phyloP scores from a whole-genome alignment of 495 filamentous ascomycete genomes.

The Terfezia claveryi region DNA sequence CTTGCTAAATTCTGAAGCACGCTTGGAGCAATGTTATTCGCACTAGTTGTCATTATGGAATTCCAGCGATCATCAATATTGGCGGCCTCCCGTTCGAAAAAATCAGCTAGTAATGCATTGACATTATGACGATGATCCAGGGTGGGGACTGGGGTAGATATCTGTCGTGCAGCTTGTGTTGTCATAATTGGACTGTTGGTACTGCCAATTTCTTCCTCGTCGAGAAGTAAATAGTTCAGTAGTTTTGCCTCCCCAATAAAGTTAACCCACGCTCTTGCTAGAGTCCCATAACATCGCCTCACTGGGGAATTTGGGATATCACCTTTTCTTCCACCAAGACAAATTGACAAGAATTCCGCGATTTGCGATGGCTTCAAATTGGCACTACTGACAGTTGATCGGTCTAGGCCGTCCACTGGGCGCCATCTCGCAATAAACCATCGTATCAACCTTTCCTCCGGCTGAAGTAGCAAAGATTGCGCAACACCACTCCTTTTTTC shows the following conservation, averaged over 20 bases:
- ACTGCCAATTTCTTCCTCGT: slow-evolving; percentile 11
- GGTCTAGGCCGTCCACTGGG: slow-evolving; percentile 19
- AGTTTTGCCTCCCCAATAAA: slow-evolving; percentile 19
- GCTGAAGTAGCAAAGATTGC: slow-evolving; percentile 38
- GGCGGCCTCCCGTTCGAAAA: background rate
- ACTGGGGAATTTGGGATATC: background rate
- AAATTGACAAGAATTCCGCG: background rate
- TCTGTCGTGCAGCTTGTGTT: background rate
- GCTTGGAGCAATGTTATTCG: background rate
- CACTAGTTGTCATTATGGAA: background rate
- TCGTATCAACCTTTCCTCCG: slow-evolving; percentile 44
- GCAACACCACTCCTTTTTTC: slow-evolving; percentile 37
- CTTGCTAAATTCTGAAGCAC: background rate
- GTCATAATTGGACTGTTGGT: background rate
- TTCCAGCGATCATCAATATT: background rate
- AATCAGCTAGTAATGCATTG: background rate
- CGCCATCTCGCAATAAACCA: slow-evolving; percentile 69
- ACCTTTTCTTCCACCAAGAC: background rate
- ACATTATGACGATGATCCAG: background rate
- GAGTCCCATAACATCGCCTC: slow-evolving; percentile 6
- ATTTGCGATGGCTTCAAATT: background rate
- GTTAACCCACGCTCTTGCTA: slow-evolving; percentile 21
- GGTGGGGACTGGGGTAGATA: background rate
- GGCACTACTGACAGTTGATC: background rate
- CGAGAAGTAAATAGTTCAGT: slow-evolving; percentile 19